phyloP scores from a whole-genome alignment of 2,329 filamentous ascomycete species.

The Beauveria caledonica region DNA sequence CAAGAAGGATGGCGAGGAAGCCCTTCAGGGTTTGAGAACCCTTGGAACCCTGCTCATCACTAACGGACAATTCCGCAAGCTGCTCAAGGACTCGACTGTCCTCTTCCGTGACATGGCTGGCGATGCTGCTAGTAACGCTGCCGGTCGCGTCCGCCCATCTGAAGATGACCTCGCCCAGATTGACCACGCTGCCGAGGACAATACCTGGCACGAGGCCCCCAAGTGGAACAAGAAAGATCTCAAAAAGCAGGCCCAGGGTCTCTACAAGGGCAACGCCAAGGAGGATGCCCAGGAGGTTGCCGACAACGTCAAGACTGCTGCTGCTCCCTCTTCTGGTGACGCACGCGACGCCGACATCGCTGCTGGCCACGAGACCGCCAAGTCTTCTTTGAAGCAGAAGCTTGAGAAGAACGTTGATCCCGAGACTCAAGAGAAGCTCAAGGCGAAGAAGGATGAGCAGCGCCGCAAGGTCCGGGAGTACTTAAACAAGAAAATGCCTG shows the following conservation, averaged over 20 bases:
- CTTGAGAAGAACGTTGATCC: constrained; percentile 56
- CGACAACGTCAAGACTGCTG: constrained; percentile 49
- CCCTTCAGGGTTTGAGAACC: constrained; percentile 76
- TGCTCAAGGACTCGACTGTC: constrained; percentile 65
- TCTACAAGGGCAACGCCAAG: constrained; percentile 46
- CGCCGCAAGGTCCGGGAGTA: constrained; percentile 58
- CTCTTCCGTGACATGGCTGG: constrained; percentile 85
- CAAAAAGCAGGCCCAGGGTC: constrained; percentile 57
- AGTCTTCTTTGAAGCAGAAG: constrained; percentile 45
- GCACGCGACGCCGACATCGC: constrained; percentile 46
- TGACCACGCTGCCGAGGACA: constrained; percentile 78
- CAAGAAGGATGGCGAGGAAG: constrained; percentile 75
- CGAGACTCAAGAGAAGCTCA: constrained; percentile 47
- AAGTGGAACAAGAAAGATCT: constrained; percentile 63
- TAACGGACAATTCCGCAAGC: constrained; percentile 90
- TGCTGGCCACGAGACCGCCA: constrained; percentile 25
- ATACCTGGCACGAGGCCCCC: constrained; percentile 87
- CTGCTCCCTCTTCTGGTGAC: constrained; percentile 34
- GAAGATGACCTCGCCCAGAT: constrained; percentile 70
- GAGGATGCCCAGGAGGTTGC: constrained; percentile 55
- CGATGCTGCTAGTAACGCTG: constrained; percentile 76
- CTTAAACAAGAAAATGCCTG: constrained; percentile 75
- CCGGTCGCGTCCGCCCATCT: constrained; percentile 64
- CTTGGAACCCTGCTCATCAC: constrained; percentile 84
- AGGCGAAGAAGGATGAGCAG: constrained; percentile 35